Percentiles rank a stretch among this genome's conserved stretches.
phyloP scores from a whole-genome alignment of 345 rosid genomes.

The Ceriops zippeliana region DNA sequence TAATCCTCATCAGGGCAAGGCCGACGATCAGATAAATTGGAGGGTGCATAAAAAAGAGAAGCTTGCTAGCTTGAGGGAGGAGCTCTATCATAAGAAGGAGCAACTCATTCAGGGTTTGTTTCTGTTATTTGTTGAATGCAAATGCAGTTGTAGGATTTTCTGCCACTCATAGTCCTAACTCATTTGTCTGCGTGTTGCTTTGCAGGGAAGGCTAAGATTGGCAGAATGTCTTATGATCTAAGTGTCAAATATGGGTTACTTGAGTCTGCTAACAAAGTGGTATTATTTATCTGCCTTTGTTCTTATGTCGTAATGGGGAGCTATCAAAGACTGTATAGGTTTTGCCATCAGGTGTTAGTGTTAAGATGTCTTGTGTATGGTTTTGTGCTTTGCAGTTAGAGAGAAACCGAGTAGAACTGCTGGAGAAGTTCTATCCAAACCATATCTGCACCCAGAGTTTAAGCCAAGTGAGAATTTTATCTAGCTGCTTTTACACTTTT shows the following conservation, averaged over 20 bases:
- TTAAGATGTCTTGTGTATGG: slow-evolving; percentile 12
- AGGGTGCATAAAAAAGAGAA: slow-evolving; percentile 63
- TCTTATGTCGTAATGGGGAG: background rate
- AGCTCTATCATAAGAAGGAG: slow-evolving; percentile 54
- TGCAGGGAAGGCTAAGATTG: slow-evolving; percentile 67
- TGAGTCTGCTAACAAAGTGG: slow-evolving; percentile 61
- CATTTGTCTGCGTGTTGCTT: slow-evolving; percentile 3
- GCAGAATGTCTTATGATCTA: slow-evolving; percentile 46
- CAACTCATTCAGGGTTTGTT: slow-evolving; percentile 52
- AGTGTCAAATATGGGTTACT: slow-evolving; percentile 56
- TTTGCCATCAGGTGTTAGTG: background rate
- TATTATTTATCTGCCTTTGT: slow-evolving; percentile 17
- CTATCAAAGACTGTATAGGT: background rate
- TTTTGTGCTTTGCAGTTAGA: slow-evolving; percentile 50
- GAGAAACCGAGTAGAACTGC: slow-evolving; percentile 55
- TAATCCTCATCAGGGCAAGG: slow-evolving; percentile 50
- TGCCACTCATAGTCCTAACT: background rate
- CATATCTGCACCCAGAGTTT: slow-evolving; percentile 66
- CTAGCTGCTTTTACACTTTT: background rate
- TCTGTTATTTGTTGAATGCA: background rate
- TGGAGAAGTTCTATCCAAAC: slow-evolving; percentile 79
- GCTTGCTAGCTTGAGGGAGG: slow-evolving; percentile 55
- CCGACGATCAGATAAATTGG: slow-evolving; percentile 76
- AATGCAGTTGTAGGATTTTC: background rate
- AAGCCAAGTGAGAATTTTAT: slow-evolving; percentile 59